These are phyloP conservation scores for Colletotrichum euphorbiae DNA, from an alignment of 2,329 filamentous ascomycete genomes.

Conservation along the genomic window DNA sequence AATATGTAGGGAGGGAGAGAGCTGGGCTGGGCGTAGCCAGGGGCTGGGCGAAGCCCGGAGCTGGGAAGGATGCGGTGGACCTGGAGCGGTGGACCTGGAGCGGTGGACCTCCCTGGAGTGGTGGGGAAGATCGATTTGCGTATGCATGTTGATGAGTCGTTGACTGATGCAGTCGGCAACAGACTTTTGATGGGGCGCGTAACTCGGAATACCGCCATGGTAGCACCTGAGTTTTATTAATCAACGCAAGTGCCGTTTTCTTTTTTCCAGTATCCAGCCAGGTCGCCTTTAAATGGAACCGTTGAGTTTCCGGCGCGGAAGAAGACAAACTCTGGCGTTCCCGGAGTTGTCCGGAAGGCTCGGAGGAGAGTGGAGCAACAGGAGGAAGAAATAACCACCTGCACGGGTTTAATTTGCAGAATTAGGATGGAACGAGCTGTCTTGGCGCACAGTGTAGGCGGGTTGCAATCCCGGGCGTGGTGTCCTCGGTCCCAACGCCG, in stretches of 20 bases:
- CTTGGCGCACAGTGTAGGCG: slow-evolving; percentile 12
- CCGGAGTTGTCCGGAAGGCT: not conserved
- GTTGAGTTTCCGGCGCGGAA: not conserved
- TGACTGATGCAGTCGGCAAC: not conserved
- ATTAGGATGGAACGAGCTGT: slow-evolving; percentile 17
- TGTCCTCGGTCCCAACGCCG: not conserved
- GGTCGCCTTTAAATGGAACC: not conserved
- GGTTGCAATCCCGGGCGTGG: not conserved
- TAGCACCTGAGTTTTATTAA: not conserved
- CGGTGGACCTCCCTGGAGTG: not conserved
- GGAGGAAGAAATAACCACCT: not conserved
- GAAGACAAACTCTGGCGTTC: slow-evolving; percentile 1
- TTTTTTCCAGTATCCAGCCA: not conserved
- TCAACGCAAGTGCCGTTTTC: not conserved
- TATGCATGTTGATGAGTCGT: not conserved
- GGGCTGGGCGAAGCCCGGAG: not conserved
- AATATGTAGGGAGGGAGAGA: not conserved
- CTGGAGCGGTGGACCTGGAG: not conserved
- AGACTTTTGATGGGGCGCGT: not conserved
- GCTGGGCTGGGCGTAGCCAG: not conserved
- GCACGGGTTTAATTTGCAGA: slow-evolving; percentile 15
- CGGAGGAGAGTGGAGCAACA: not conserved
- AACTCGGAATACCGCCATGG: not conserved
- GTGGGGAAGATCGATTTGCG: not conserved
- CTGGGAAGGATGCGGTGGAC: not conserved